These are phyloP conservation scores for Nicotiana attenuata DNA, from an alignment of 257 asterid species.

Conservation along the genomic window DNA sequence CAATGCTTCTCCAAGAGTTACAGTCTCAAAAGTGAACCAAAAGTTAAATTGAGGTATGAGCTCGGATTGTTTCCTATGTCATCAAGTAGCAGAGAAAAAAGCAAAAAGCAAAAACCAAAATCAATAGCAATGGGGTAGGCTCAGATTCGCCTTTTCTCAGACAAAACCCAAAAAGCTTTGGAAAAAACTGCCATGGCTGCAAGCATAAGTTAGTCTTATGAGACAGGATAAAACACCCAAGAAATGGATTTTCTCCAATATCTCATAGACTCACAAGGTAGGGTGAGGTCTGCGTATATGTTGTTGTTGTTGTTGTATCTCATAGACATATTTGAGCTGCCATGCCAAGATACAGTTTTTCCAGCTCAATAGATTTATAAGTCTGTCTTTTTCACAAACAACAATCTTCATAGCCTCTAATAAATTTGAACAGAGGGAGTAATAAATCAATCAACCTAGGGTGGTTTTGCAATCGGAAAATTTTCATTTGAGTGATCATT, in stretches of 20 bases:
- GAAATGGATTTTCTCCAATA: not conserved
- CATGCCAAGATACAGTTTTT: not conserved
- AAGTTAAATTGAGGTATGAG: too few relatives aligned
- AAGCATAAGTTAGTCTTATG: not conserved
- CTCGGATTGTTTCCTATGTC: too few relatives aligned
- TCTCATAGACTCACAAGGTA: too few relatives aligned
- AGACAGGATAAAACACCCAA: not conserved
- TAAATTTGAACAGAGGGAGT: not conserved
- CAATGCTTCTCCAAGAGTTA: too few relatives aligned
- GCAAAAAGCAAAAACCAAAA: too few relatives aligned
- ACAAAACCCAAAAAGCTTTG: not conserved
- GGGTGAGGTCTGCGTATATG: too few relatives aligned
- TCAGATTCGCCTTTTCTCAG: not conserved
- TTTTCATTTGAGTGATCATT: slow-evolving; percentile 12
- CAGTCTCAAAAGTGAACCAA: too few relatives aligned
- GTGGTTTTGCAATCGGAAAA: not conserved
- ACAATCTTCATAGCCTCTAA: not conserved
- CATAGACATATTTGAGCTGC: not conserved
- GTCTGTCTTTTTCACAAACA: not conserved
- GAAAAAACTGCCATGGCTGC: not conserved
- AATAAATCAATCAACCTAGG: not conserved
- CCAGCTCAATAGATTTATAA: not conserved
- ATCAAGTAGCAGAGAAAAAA: too few relatives aligned
- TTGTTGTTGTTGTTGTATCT: not conserved
- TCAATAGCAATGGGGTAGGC: not conserved